Base-by-base conservation (phyloP, 108 stramenopile genomes). In the Cyclotella kingstonii region DNA sequence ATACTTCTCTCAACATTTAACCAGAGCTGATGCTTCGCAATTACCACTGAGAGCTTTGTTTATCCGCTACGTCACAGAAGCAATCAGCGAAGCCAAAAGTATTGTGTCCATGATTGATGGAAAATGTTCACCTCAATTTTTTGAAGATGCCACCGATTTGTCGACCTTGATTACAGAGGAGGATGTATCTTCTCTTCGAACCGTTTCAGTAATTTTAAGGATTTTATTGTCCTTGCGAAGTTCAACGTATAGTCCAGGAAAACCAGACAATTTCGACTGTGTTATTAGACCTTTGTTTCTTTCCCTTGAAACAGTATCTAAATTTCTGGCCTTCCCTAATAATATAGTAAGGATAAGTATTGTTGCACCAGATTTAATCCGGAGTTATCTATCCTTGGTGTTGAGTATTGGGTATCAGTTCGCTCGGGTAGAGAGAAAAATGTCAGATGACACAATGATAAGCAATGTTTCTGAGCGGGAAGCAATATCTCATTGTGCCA, bases 341-440 rank as follows among this genome's bases (percentile, higher is more conserved):
- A 43, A 66, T 35, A 39, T 7, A n/a, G 64, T 47, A 18, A 31
- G 30, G 5, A 45, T 66, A 11, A 34, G 35, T 29, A 26, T 54
- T 34, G 22, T 73, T 31, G 73, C 65, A 27, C 50, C 64, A 31
- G 28, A 54, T 12, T 1, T 60, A 40, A 42, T 65, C 5, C 23
- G 25, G 3, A 2, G 7, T 4, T 19, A 36, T 10, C 34, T 60
- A 34, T 48, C 43, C 6, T 33, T 48, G 33, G 40, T 73, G 28
- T 57, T 60, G 15, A 46, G 44, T 22, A 52, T 73, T 54, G 73
- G 73, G 3, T 45, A 65, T 28, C 63, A 73, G 38, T 49, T 44
- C 26, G 65, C 50, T 48, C 59, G 55, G 1, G 33, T 40, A 5
- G 31, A 53, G 22, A 42, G 11, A 18, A 45, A 14, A 7, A 30